Percentiles rank a stretch among this genome's conserved stretches.
phyloP scores from a whole-genome alignment of 2,329 filamentous ascomycete genomes.

The Fusarium agapanthi region DNA sequence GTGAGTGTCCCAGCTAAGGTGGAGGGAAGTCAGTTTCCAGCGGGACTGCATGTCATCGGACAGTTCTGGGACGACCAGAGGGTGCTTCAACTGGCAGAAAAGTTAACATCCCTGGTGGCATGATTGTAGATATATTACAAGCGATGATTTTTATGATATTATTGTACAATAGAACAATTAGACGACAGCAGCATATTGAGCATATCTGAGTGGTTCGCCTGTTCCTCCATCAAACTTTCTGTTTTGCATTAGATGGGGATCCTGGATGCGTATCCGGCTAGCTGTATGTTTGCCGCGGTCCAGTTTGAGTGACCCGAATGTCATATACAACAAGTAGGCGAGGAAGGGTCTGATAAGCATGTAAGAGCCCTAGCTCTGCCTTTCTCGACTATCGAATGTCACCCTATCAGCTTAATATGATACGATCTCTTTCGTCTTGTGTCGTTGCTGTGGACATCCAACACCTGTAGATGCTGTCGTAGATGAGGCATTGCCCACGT shows the following conservation, averaged over 20 bases:
- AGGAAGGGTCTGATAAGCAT: background rate
- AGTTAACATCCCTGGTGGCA: constrained; percentile 48
- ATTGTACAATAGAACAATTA: constrained; percentile 27
- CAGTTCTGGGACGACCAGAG: constrained; percentile 80
- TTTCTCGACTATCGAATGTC: background rate
- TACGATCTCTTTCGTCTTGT: background rate
- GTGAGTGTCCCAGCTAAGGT: constrained; percentile 75
- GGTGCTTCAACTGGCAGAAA: constrained; percentile 66
- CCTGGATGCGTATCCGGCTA: background rate
- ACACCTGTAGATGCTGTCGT: background rate
- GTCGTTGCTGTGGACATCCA: background rate
- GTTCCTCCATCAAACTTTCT: background rate
- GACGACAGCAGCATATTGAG: background rate
- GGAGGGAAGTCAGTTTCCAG: constrained; percentile 46
- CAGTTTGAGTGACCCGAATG: background rate
- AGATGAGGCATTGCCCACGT: background rate
- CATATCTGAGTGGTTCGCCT: background rate
- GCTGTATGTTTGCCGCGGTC: background rate
- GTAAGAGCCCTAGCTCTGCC: background rate
- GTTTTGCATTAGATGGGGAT: background rate
- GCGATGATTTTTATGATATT: constrained; percentile 23
- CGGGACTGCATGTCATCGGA: constrained; percentile 79
- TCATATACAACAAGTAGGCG: background rate
- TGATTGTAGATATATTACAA: constrained; percentile 17
- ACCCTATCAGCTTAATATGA: background rate